Evolutionary conservation across 2,329 filamentous ascomycete genomes (phyloP), one percentile per base, ranked within the genome.

Genomic region (Thielaviopsis euricoi): DNA sequence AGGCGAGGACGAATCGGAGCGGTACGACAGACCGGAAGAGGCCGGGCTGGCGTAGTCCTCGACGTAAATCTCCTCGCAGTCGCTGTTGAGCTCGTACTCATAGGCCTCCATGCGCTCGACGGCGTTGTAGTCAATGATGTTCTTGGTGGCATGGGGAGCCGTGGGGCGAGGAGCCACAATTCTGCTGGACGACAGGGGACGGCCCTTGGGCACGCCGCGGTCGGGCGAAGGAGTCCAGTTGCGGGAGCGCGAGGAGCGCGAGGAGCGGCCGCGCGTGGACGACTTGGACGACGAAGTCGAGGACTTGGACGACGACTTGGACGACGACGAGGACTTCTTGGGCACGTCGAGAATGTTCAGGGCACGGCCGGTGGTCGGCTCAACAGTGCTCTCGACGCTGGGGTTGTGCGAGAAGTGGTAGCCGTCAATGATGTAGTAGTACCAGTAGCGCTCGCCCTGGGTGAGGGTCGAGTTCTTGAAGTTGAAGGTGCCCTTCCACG

Each of bases 401-500:
- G 91, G 90, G 76, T 97, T 93, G 80, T 97, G 91, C 62, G 90
- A 90, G 71, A 95, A 86, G 73, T 96, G 90, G 82, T 96, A 96
- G 66, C 93, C 93, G 72, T 98, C 93, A 72, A 97, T 93, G 83
- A 97, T 96, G 80, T 96, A 98, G 83, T 98, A 98, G 84, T 97
- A 98, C 93, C 93, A 98, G 83, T 97, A 97, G 70, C 91, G 85
- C 71, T 88, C 83, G 70, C 91, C 89, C 66, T 88, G 78, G 77
- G 91, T 84, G 66, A 97, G 81, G 61, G 88, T 91, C 62, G 82
- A 75, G 70, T 85, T 86, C 74, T 93, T 87, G 76, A 98, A 96
- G 75, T 89, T 86, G 79, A 98, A 96, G 67, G 89, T 94, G 68
- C 91, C 93, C 71, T 90, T 87, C 89, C 91, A 97, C 65, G 86